Conservation (phyloP, 495 filamentous ascomycete species). For the Penicillium maclennaniae region DNA sequence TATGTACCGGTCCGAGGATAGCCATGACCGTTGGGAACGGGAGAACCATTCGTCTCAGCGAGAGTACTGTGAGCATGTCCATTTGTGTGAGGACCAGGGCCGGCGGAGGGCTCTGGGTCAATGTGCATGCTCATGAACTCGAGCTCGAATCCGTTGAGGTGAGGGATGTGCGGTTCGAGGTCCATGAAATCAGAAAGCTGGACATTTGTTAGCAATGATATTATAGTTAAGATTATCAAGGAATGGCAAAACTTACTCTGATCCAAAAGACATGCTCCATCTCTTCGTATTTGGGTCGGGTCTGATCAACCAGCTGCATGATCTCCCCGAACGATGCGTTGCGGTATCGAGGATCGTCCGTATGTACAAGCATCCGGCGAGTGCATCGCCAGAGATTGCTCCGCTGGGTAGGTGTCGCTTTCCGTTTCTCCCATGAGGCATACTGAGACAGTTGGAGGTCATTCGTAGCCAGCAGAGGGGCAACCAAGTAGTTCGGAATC, state of each 20-base stretch:
- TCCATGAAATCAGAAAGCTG: slow-evolving; percentile 72
- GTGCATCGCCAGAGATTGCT: slow-evolving; percentile 52
- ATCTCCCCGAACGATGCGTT: slow-evolving; percentile 39
- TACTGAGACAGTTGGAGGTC: slow-evolving; percentile 71
- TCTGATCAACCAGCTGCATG: slow-evolving; percentile 46
- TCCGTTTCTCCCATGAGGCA: slow-evolving; percentile 61
- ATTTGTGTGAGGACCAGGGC: slow-evolving; percentile 25
- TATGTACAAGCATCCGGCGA: slow-evolving; percentile 47
- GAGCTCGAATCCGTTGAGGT: slow-evolving; percentile 60
- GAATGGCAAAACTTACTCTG: slow-evolving; percentile 48
- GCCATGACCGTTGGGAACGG: slow-evolving; percentile 37
- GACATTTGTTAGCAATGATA: slow-evolving; percentile 18
- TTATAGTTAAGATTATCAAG: neutral
- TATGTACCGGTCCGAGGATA: slow-evolving; percentile 46
- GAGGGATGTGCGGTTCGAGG: slow-evolving; percentile 64
- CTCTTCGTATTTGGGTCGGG: slow-evolving; percentile 49
- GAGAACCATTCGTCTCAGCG: slow-evolving; percentile 25
- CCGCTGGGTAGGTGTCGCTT: slow-evolving; percentile 44
- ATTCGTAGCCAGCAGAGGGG: slow-evolving; percentile 70
- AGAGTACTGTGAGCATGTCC: slow-evolving; percentile 26
- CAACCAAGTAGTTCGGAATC: slow-evolving; percentile 73
- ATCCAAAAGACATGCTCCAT: slow-evolving; percentile 72
- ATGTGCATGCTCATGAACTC: slow-evolving; percentile 47
- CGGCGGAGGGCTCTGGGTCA: slow-evolving; percentile 34
- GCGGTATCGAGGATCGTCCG: slow-evolving; percentile 36